Evolutionary conservation across 352 stramenopile species (phyloP), one percentile per base, ranked within the genome.

Genomic region (Phytophthora multivora): DNA sequence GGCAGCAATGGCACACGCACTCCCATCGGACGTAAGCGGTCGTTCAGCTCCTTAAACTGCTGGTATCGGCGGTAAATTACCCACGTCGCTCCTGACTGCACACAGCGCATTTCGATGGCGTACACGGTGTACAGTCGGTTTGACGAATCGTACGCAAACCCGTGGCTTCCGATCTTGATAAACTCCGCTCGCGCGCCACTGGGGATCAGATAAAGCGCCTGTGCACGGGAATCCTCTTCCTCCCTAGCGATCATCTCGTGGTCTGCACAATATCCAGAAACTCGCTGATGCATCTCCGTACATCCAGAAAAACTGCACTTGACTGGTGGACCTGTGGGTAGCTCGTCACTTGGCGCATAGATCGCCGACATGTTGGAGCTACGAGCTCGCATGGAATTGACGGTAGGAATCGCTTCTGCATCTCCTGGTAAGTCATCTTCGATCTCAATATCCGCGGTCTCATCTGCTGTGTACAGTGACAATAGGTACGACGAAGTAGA

Each of bases 11-110:
- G 87, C 16, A 92, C 77, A n/a, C 84, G 80, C 9, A 94, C 75
- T 5, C 85, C 86, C 50, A 88, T 60, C 4, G 73, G 69, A 28
- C 72, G 80, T 19, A 96, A 59, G 15, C 71, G 55, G 33, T 93
- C 84, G 54, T 90, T 86, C 23, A 95, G 52, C 40, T 83, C 67
- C 57, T 90, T 93, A 65, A 95, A 95, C 52, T 93, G 85, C 53
- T 91, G 85, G 45, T 95, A 95, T 16, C 87, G 71, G 15, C 87
- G 82, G 57, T 94, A 96, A 45, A 95, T 91, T 23, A 88, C 63
- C 88, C 86, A 96, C 19, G 62, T 89, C 28, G 86, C 81, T 8
- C 79, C 79, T 0, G 83, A 91, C 63, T 91, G 80, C 13, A 73
- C 67, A 62, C 85, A 94, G 4, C 80, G 76, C 79, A 94, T 89